Base-by-base conservation (phyloP, 345 rosid species). In the Boechera stricta region DNA sequence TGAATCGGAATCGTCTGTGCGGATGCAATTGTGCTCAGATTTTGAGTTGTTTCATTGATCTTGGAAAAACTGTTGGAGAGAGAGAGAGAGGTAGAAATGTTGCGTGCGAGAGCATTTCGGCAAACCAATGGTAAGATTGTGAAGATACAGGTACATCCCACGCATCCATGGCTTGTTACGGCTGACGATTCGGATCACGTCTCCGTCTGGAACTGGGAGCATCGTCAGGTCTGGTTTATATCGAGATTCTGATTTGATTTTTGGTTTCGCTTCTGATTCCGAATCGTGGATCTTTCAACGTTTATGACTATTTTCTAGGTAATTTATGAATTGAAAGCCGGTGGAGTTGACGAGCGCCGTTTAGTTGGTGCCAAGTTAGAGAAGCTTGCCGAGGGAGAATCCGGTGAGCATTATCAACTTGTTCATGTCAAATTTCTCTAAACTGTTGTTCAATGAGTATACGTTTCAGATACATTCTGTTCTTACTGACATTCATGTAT, bases 131-230 rank as follows among this genome's bases (percentile, higher is more conserved):
- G 86, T 71, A 96, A 93, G 90, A 84, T 91, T 51, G 97, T 88
- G 79, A 96, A 96, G 90, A 90, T 96, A 47, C 98, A 94, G 67
- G 75, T 96, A 62, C 99, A 96, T 77, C 98, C 99, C 5, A 93
- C 99, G 82, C 98, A 96, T 84, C 96, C 99, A 55, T 96, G 99
- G 99, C 88, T 96, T 28, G 99, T 96, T 35, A 90, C 98, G 0
- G 96, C 97, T 52, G 98, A 96, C 75, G 98, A 94, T 31, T 86
- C 91, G 2, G 99, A 96, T 89, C 92, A 90, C 84, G 96, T 96
- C 80, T 87, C 94, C 45, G 97, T 96, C 55, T 96, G 98, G 99
- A 96, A 96, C 72, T 96, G 97, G 99, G 99, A 96, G 76, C 94
- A 96, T 77, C 98, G 98, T 33, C 99, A 96, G 95, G 97, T 88